phyloP scores from a whole-genome alignment of 257 asterid species.

The Fraxinus americana region DNA sequence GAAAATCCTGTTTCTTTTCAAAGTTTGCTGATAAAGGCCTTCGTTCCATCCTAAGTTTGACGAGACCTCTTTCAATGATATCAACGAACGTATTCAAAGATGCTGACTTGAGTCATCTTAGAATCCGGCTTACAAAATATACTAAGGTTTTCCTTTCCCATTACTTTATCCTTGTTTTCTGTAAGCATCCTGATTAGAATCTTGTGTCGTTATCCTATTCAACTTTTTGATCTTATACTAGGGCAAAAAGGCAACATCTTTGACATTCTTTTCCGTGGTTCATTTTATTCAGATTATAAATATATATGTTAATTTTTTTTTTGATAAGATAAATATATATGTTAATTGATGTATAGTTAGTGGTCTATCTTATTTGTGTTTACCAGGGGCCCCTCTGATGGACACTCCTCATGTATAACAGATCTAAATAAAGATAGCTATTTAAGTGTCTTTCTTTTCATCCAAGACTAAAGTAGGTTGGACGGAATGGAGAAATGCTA shows the following conservation, averaged over 20 bases:
- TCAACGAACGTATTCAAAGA: conserved; percentile 35
- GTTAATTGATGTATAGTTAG: conserved; percentile 12
- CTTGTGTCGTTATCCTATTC: conserved; percentile 3
- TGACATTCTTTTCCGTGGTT: conserved; percentile 11
- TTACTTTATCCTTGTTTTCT: conserved; percentile 15
- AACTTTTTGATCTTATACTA: conserved; percentile 7
- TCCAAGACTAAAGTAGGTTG: neutral
- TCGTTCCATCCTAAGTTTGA: conserved; percentile 42
- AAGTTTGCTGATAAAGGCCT: conserved; percentile 56
- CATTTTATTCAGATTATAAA: neutral
- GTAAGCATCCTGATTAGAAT: neutral
- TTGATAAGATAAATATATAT: neutral
- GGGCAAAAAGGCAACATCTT: neutral
- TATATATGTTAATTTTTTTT: too few relatives aligned
- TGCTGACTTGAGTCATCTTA: conserved; percentile 43
- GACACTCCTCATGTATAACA: neutral
- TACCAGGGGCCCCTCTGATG: neutral
- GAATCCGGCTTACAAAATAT: conserved; percentile 66
- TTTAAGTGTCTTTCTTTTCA: neutral
- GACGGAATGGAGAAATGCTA: neutral
- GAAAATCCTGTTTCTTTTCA: conserved; percentile 59
- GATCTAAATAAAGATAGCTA: neutral
- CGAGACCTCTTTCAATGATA: conserved; percentile 33
- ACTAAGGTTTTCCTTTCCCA: conserved; percentile 54
- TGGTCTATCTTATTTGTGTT: neutral